A percentile compares a stretch with the other conserved stretches of the same genome.
Evolutionary conservation across 805 yeast genomes (phyloP).

Genomic region (Candida awuae): DNA sequence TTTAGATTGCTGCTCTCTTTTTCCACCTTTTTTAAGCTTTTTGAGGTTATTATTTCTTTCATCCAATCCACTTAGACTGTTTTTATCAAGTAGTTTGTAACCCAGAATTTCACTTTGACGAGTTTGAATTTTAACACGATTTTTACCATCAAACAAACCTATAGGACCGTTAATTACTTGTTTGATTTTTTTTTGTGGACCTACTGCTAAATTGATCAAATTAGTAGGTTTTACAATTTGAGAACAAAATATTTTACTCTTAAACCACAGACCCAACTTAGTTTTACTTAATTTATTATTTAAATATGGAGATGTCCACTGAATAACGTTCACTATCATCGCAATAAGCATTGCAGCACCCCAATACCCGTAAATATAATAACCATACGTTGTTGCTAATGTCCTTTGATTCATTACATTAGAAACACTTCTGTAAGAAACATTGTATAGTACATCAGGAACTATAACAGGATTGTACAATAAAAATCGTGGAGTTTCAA

Average conservation of each 20-base stretch:
- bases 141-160: slow-evolving; percentile 6
- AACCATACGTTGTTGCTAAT: slow-evolving; percentile 26
- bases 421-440: slow-evolving; percentile 24
- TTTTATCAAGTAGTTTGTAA: background rate
- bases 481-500: slow-evolving; percentile 2
- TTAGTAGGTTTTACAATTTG: slow-evolving; percentile 23
- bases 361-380: slow-evolving; percentile 28
- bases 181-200: background rate
- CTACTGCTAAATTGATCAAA: slow-evolving; percentile 2
- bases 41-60: background rate
- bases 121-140: slow-evolving; percentile 4
- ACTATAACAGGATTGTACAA: slow-evolving; percentile 25
- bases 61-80: background rate
- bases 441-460: slow-evolving; percentile 18
- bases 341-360: slow-evolving; percentile 22
- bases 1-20: background rate
- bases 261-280: slow-evolving; percentile 23
- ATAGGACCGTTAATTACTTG: slow-evolving; percentile 5
- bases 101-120: background rate
- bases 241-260: slow-evolving; percentile 28
- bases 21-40: background rate
- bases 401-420: slow-evolving; percentile 24
- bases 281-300: slow-evolving; percentile 19
- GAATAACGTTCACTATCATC: slow-evolving; percentile 20
- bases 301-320: slow-evolving; percentile 31